These are phyloP conservation scores for Blastobotrys aristatus DNA, from an alignment of 1,139 yeast genomes.

Conservation along the genomic window DNA sequence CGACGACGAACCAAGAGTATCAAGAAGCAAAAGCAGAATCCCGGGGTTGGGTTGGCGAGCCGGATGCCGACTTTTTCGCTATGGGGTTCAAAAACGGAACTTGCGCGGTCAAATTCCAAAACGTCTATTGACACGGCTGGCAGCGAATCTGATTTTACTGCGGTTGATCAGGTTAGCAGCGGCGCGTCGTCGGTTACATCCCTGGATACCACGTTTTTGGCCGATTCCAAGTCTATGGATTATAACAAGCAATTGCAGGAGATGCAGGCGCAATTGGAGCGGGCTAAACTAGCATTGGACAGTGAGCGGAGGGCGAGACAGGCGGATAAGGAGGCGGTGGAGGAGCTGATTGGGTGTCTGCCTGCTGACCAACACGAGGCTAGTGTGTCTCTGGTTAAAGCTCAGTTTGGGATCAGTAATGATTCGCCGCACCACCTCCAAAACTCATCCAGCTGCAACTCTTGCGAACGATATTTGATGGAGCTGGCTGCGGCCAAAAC, in stretches of 20 bases:
- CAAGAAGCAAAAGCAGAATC: neutral
- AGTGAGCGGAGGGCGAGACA: slow-evolving; percentile 20
- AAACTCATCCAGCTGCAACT: slow-evolving; percentile 6
- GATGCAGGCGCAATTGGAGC: slow-evolving; percentile 18
- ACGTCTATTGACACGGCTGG: neutral
- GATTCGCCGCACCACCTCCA: neutral
- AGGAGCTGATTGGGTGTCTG: slow-evolving; percentile 11
- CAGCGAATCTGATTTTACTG: slow-evolving; percentile 7
- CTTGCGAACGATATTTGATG: slow-evolving; percentile 31
- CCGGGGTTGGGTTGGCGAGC: neutral
- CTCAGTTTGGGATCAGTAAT: slow-evolving; percentile 12
- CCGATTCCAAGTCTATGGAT: neutral
- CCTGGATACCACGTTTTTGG: neutral
- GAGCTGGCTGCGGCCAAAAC: slow-evolving; percentile 32
- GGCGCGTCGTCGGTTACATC: slow-evolving; percentile 13
- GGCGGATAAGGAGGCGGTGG: slow-evolving; percentile 17
- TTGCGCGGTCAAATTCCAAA: slow-evolving; percentile 11
- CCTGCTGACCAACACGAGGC: neutral
- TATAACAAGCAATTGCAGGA: slow-evolving; percentile 15
- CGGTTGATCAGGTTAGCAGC: neutral
- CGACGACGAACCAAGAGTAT: slow-evolving; percentile 3
- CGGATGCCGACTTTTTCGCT: neutral
- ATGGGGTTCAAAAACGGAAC: too few species aligned
- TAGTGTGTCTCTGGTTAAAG: slow-evolving; percentile 6
- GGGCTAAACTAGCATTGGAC: slow-evolving; percentile 18